Base-by-base conservation (phyloP, 805 yeast species). In the Starmerella gropengiesseri region DNA sequence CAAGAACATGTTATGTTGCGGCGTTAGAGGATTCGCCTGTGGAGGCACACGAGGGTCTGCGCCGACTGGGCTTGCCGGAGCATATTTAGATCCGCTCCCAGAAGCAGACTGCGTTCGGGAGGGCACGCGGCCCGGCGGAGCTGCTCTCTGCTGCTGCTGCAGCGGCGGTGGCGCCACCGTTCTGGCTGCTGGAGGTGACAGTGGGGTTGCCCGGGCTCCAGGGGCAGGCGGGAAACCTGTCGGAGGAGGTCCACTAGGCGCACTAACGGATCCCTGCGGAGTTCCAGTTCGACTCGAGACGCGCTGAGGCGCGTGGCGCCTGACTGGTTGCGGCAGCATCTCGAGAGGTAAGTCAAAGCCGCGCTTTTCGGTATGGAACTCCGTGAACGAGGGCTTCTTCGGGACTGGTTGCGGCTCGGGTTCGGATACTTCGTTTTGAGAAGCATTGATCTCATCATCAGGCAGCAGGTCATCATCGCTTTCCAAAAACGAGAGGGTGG, bases 321-420 rank as follows among this genome's bases (percentile, higher is more conserved):
- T 51, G 4, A 32, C 49, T 38, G 14, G 52, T 32, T 44, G 52
- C 4, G 59, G 60, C n/a, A 60, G 44, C 8, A 61, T 49, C 33
- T 54, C 60, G 7, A 56, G 38, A 9, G 65, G 65, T 22, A 60
- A 31, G 34, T 61, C 65, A 41, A 60, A 61, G 14, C 63, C 60
- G 18, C 48, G 54, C 21, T 47, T 44, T 6, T 50, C 56, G 3
- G 62, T 52, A 19, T 48, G 50, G 41, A 50, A 47, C 5, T 45
- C 40, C 13, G 53, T 32, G 33, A 55, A 40, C 44, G 57, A 43
- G 35, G 43, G 43, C 33, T 27, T 28, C 5, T 22, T 28, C 35
- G 43, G 12, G 19, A 19, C n/a, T 13, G 12, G 9, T 19, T 14
- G 20, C 25, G 25, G 25, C 25, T 22, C 38, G 36, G 17, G 37